Base-by-base conservation (phyloP, 805 yeast genomes). In the Schizosaccharomyces cryophilus region DNA sequence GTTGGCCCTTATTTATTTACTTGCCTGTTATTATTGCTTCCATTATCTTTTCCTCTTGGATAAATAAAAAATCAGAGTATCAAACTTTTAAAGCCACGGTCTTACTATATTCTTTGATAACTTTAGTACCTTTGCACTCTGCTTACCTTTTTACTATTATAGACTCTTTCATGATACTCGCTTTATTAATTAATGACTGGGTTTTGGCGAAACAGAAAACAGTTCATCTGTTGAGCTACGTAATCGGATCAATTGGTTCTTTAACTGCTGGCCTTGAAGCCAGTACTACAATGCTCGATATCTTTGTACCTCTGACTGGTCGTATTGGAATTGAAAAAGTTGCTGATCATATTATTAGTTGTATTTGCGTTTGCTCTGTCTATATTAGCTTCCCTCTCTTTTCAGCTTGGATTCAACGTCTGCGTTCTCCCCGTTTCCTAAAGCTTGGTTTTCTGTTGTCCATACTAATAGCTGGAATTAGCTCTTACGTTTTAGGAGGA, bases 261-360 rank as follows among this genome's bases (percentile, higher is more conserved):
- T 21, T 56, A 5, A 40, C 47, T 29, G 30, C n/a, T 21, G 60
- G 60, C 9, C n/a, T 56, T 26, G 60, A 56, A 17, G 26, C 47
- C 30, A 26, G 19, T 35, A 21, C 9, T 17, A 35, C 21, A 29
- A 19, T 56, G 45, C 60, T 56, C n/a, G 60, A 56, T 19, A 56
- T 56, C 26, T 56, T 56, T 30, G 60, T 56, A 13, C 60, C 60
- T 35, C 60, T 56, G 4, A 56, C 60, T 38, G 60, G 60, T 19
- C 60, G 60, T 38, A 35, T 56, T 35, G 60, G 60, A 35, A 40
- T 19, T 9, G 60, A 24, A 15, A 38, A 35, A 19, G 30, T 40
- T 26, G 60, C 47, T 15, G 60, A 56, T 35, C 29, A 56, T 17
- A 35, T 56, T 19, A 35, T 56, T 56, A n/a, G 45, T 35, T 19